Conservation (phyloP, 257 asterid genomes). For the Fraxinus cuspidata region DNA sequence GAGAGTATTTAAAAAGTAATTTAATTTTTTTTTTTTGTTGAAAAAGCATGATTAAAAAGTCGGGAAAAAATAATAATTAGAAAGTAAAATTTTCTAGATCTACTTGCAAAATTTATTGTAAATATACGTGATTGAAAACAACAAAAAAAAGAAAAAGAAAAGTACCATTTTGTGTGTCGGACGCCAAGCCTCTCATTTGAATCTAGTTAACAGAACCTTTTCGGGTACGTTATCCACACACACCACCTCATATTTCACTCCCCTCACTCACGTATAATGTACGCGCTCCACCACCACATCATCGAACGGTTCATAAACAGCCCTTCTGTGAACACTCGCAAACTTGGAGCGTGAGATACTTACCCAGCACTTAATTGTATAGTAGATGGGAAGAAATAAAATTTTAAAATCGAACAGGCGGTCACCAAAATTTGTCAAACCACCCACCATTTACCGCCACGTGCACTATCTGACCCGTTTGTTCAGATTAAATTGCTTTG, state of each 20-base stretch:
- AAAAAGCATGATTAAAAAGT: too few relatives aligned
- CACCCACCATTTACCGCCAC: slow-evolving; percentile 34
- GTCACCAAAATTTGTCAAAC: slow-evolving; percentile 31
- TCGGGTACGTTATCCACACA: slow-evolving; percentile 56
- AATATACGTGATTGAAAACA: too few relatives aligned
- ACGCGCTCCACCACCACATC: not conserved
- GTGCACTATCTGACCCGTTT: slow-evolving; percentile 23
- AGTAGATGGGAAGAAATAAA: slow-evolving; percentile 17
- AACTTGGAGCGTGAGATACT: not conserved
- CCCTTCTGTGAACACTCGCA: not conserved
- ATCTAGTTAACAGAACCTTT: slow-evolving; percentile 41
- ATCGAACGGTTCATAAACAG: not conserved
- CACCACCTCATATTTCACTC: slow-evolving; percentile 10
- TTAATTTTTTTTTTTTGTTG: too few relatives aligned
- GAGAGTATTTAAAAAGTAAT: too few relatives aligned
- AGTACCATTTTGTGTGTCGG: slow-evolving; percentile 35
- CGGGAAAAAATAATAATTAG: too few relatives aligned
- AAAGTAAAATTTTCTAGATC: too few relatives aligned
- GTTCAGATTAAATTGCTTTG: slow-evolving; percentile 23
- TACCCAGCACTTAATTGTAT: not conserved
- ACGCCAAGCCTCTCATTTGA: slow-evolving; percentile 38
- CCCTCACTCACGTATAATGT: not conserved
- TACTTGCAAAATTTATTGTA: too few relatives aligned
- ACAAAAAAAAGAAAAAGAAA: too few relatives aligned
- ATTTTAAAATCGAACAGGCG: slow-evolving; percentile 20